Base-by-base conservation (phyloP, 2,329 filamentous ascomycete species). In the Sporothrix sp. region DNA sequence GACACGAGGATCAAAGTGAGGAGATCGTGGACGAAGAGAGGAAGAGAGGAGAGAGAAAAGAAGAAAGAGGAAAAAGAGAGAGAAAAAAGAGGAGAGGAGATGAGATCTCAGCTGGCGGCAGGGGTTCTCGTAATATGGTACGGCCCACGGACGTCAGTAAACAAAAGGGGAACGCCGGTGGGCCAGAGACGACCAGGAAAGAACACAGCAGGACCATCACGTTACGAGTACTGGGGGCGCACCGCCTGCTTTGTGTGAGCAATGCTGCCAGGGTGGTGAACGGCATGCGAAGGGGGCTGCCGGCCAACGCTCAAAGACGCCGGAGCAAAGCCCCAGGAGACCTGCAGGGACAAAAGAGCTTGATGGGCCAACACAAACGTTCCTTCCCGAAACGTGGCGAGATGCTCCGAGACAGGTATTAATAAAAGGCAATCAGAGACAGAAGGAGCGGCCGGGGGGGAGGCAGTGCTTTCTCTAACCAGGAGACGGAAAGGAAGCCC, bases 381-480 rank as follows among this genome's bases (percentile, higher is more conserved):
- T n/a, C n/a, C n/a, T n/a, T n/a, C n/a, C n/a, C n/a, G n/a, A n/a
- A n/a, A n/a, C n/a, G n/a, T n/a, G n/a, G n/a, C n/a, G n/a, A n/a
- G n/a, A n/a, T n/a, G n/a, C n/a, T n/a, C n/a, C n/a, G n/a, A n/a
- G n/a, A n/a, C n/a, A n/a, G n/a, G n/a, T n/a, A n/a, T n/a, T n/a
- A n/a, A n/a, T n/a, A n/a, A 50, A 23, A 21, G 35, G 20, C 27
- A 59, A 46, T 43, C 50, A 51, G 58, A 56, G 25, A 60, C 25
- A 42, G 50, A 52, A 58, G 60, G 58, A 65, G 50, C 59, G 33
- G 35, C 45, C 25, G n/a, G 32, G 33, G 44, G 33, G 21, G 33
- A 18, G 43, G 42, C 30, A 35, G 44, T 46, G 33, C 23, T 33
- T 48, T 40, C 20, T 25, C n/a, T 35, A 48, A 32, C 43, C 32